Evolutionary conservation across 2,329 filamentous ascomycete species (phyloP).

Genomic region (Cordyceps cicadae): DNA sequence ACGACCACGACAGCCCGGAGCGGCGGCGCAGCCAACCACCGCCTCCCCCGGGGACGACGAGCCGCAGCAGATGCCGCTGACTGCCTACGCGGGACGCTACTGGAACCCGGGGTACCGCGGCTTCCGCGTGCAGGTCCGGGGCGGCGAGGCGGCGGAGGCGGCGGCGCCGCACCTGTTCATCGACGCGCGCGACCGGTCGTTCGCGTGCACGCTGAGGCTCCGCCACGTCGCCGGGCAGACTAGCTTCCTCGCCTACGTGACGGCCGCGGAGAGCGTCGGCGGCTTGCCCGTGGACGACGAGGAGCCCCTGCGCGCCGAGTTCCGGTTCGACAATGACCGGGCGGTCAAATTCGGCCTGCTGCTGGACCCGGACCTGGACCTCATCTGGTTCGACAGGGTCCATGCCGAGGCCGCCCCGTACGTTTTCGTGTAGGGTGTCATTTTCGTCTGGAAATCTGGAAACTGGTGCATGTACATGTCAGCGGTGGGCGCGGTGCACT

Average conservation of each 20-base stretch:
- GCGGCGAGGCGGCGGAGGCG: too few species aligned
- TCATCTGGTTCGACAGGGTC: slow-evolving; percentile 4
- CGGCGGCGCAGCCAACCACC: not conserved
- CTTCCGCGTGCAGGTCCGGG: not conserved
- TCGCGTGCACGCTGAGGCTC: not conserved
- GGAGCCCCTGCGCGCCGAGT: not conserved
- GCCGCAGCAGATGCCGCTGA: slow-evolving; percentile 4
- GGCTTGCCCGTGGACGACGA: not conserved
- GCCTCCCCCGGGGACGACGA: not conserved
- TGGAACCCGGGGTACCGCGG: slow-evolving; percentile 8
- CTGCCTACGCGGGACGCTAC: slow-evolving; percentile 1
- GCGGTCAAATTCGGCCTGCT: not conserved
- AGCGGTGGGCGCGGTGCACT: not conserved
- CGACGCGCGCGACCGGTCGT: slow-evolving; percentile 5
- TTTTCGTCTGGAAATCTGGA: not conserved
- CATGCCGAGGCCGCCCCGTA: not conserved
- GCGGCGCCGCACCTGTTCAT: not conserved
- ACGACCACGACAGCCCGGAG: not conserved
- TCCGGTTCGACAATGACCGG: slow-evolving; percentile 1
- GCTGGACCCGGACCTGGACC: not conserved
- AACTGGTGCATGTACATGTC: not conserved
- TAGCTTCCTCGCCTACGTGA: not conserved
- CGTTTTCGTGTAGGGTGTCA: not conserved
- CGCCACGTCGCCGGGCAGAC: slow-evolving; percentile 3
- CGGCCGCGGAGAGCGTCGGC: not conserved